Evolutionary conservation across 306 rosid genomes (phyloP), one percentile per base, ranked within the genome.

Genomic region (Vicia faba): DNA sequence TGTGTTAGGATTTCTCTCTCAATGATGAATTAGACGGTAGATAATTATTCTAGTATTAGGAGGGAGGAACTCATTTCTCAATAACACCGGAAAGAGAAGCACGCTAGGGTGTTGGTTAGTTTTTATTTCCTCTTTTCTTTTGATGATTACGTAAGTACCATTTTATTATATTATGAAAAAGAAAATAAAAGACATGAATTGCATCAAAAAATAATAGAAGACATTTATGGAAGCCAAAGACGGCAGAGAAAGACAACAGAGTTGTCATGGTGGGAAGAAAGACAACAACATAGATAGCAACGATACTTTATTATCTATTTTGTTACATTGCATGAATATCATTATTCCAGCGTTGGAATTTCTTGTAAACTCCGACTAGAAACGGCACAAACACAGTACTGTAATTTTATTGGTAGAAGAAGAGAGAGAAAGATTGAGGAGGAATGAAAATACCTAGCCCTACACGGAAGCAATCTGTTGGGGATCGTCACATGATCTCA

Each of bases 401-500:
- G 61, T 5, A 3, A 26, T 55, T 3, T 7, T 26, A 55, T 26
- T 55, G 38, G 38, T 20, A 7, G 0, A 11, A 5, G 33, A 15
- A 5, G 4, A 54, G 36, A 54, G 1, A 23, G 3, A 19, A 0
- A 51, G 28, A 50, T 11, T 3, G 3, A 51, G 35, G 11, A 16
- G 14, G 3, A 2, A 55, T 55, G 61, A 55, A 55, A 26, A 9
- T 28, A 26, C 38, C 61, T 55, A 55, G 61, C 38, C 61, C 61
- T 4, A 26, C 61, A 1, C 10, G 15, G 61, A 55, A 55, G 61
- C 38, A 55, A 55, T 26, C 61, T 12, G 36, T 55, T 12, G 60
- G 60, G 5, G 60, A 54, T 54, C 16, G 60, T 54, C 60, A 25
- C 60, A 55, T 26, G 61, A 25, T 55, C 38, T 55, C 61, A 6